These are phyloP conservation scores for Boletus rubescentipes DNA, from an alignment of 768 basidiomycete genomes.

Conservation along the genomic window DNA sequence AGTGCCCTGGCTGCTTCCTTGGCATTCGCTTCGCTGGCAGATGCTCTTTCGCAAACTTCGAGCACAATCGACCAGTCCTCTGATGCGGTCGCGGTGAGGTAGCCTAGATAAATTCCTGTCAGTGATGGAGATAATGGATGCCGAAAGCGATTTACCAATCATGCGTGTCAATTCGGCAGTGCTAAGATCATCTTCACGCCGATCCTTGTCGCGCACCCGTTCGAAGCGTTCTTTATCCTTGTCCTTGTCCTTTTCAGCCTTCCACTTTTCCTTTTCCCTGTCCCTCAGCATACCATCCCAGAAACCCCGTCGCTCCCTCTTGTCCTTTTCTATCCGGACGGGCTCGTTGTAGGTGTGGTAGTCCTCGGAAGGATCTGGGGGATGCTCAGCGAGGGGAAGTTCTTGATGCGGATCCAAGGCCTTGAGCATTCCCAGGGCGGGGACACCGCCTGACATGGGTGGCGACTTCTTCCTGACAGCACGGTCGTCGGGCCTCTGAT, in stretches of 20 bases:
- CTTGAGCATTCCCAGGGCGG: constrained; percentile 26
- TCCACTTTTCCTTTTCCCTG: constrained; percentile 35
- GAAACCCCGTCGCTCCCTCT: constrained; percentile 54
- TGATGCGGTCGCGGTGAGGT: constrained; percentile 71
- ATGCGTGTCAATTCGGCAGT: constrained; percentile 61
- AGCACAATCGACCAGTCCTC: constrained; percentile 83
- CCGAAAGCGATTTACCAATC: constrained; percentile 51
- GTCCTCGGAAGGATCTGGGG: constrained; percentile 33
- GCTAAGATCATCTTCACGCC: constrained; percentile 43
- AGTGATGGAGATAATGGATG: not conserved
- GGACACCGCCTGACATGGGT: constrained; percentile 27
- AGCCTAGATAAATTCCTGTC: constrained; percentile 44
- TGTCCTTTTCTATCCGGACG: constrained; percentile 39
- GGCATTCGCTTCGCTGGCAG: constrained; percentile 65
- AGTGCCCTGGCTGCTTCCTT: constrained; percentile 85
- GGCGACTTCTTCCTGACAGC: constrained; percentile 30
- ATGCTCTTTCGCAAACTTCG: constrained; percentile 84
- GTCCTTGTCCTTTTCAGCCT: constrained; percentile 29
- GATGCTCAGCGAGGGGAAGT: constrained; percentile 3
- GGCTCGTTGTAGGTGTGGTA: constrained; percentile 23
- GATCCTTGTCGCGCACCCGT: constrained; percentile 29
- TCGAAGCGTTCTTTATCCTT: constrained; percentile 37
- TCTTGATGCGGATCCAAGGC: constrained; percentile 58
- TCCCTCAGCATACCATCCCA: constrained; percentile 46
- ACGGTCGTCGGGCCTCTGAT: constrained; percentile 22